phyloP scores from a whole-genome alignment of 495 filamentous ascomycete genomes.

The Neurospora sp. region DNA sequence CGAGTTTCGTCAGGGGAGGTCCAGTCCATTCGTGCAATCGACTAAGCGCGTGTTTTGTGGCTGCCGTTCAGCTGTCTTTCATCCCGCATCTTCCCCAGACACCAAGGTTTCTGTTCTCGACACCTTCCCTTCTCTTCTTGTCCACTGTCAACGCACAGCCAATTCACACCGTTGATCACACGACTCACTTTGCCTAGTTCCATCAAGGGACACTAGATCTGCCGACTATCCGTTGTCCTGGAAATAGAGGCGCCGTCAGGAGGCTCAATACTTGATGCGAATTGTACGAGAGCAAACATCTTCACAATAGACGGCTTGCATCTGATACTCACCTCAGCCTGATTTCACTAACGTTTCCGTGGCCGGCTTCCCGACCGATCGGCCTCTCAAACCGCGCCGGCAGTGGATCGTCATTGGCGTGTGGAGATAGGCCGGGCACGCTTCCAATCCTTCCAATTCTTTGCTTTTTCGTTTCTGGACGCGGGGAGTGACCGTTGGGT shows the following conservation, averaged over 20 bases:
- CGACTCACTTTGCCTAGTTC: not conserved
- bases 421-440: not conserved
- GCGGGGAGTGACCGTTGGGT: not conserved
- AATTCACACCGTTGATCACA: not conserved
- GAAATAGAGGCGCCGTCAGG: not conserved
- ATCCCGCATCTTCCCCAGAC: constrained; percentile 13
- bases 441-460: not conserved
- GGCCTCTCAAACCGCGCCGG: not conserved
- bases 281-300: not conserved
- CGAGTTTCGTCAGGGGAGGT: not conserved
- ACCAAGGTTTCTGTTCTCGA: not conserved
- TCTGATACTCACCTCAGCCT: not conserved
- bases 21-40: not conserved
- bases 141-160: not conserved
- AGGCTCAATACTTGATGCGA: not conserved
- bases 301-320: not conserved
- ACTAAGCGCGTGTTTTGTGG: constrained; percentile 6
- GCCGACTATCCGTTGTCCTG: not conserved
- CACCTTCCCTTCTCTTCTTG: not conserved
- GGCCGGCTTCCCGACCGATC: not conserved
- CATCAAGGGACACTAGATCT: not conserved
- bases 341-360: not conserved
- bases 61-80: constrained; percentile 17
- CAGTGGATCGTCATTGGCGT: not conserved
- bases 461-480: not conserved